Evolutionary conservation across 176 grass and related monocot genomes (phyloP).

Genomic region (Triticum timopheevii): DNA sequence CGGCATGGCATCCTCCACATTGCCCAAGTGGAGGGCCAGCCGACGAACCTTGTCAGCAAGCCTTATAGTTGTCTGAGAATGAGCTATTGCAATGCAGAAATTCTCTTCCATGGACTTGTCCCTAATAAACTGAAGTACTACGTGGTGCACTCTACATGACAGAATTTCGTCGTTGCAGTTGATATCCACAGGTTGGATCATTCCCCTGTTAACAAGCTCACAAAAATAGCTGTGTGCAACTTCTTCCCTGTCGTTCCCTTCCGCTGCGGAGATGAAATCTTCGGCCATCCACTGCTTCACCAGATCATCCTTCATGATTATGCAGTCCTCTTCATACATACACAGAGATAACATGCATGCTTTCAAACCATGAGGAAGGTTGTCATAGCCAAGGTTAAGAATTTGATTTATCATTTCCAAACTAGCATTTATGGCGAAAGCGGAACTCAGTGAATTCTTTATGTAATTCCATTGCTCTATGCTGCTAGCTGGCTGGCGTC

Average conservation of each 20-base stretch:
- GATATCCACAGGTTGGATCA: background rate
- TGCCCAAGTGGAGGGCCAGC: background rate
- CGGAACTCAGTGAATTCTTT: too few species aligned
- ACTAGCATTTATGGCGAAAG: too few species aligned
- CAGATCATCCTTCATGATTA: background rate
- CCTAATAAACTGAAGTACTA: background rate
- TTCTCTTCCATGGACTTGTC: background rate
- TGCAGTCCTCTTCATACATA: background rate
- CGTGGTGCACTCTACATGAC: background rate
- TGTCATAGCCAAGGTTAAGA: background rate
- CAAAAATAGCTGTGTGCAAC: background rate
- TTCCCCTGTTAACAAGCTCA: background rate
- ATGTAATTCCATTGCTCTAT: too few species aligned
- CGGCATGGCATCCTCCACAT: accelerated
- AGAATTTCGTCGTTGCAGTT: background rate
- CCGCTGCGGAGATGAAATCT: background rate
- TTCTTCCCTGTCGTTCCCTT: background rate
- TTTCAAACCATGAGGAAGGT: background rate
- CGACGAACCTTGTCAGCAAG: background rate
- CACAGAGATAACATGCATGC: background rate
- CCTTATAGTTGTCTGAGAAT: background rate
- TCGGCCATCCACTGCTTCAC: background rate
- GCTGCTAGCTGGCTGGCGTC: too few species aligned
- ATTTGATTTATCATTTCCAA: too few species aligned
- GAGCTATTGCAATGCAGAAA: background rate